phyloP scores from a whole-genome alignment of 768 basidiomycete species.

The Boletus bicolor region DNA sequence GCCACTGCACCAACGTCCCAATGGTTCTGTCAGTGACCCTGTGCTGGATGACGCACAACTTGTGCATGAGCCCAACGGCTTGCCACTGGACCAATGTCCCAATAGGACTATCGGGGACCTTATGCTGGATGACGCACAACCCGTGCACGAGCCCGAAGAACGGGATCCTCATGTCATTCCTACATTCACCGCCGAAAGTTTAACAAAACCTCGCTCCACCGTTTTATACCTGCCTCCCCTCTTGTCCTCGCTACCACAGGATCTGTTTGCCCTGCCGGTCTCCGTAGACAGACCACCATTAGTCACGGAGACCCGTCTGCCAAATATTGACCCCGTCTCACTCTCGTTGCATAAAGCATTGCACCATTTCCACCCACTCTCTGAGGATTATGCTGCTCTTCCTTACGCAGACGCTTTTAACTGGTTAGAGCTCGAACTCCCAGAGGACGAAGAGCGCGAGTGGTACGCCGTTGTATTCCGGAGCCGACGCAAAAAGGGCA shows the following conservation, averaged over 20 bases:
- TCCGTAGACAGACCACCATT: conserved; percentile 41
- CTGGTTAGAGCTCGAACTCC: conserved; percentile 71
- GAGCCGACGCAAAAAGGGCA: conserved; percentile 67
- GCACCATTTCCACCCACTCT: conserved; percentile 66
- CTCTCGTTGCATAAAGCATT: conserved; percentile 83
- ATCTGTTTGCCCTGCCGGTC: conserved; percentile 28
- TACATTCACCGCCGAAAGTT: conserved; percentile 40
- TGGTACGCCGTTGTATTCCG: conserved; percentile 95
- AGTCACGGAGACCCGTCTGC: conserved; percentile 71
- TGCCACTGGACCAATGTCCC: background rate
- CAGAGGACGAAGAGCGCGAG: conserved; percentile 69
- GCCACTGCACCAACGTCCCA: background rate
- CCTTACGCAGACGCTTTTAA: conserved; percentile 84
- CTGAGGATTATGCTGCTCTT: conserved; percentile 54
- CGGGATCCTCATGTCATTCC: conserved; percentile 58
- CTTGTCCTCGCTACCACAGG: conserved; percentile 67
- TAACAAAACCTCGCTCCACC: conserved; percentile 39
- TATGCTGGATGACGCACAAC: background rate
- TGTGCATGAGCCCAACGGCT: background rate
- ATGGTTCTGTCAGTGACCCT: background rate
- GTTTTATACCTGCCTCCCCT: conserved; percentile 84
- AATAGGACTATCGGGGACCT: background rate
- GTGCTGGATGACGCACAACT: background rate
- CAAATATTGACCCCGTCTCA: conserved; percentile 82
- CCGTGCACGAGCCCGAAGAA: conserved; percentile 2